Base-by-base conservation (phyloP, 768 basidiomycete species). In the Crassisporium funariophilum region DNA sequence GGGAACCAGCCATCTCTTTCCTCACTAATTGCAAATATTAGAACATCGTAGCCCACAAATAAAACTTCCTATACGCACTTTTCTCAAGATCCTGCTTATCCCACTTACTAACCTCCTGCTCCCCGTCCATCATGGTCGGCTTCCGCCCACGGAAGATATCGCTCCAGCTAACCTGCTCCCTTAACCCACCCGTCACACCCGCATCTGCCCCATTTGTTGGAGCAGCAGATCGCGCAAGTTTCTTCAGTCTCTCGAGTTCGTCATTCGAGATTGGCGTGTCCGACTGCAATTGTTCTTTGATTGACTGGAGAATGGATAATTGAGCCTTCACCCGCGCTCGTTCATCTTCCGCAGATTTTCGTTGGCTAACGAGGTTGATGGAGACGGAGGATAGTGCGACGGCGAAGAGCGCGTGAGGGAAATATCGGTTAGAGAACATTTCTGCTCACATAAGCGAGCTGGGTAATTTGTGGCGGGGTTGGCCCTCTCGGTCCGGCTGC, bases 371-470 rank as follows among this genome's bases (percentile, higher is more conserved):
- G 20, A 86, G 69, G 64, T 89, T 85, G 46, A 86, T 81, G 21
- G 84, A 80, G 49, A 87, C 62, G 17, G 86, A 86, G 37, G 78
- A 81, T 55, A 86, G 70, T 7, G 83, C 84, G 36, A 83, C 67
- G 23, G 84, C 79, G 62, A 80, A 88, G 52, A 87, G 42, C 43
- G 84, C 68, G 55, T 88, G 84, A 21, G 82, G 83, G 47, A 84
- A 59, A 66, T 86, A 87, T 5, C 62, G 55, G 41, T 56, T 62
- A 24, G 50, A 56, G 43, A 63, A 38, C 60, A 65, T n/a, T n/a
- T n/a, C n/a, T n/a, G n/a, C n/a, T n/a, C n/a, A n/a, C n/a, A n/a
- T n/a, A n/a, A n/a, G n/a, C n/a, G n/a, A n/a, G n/a, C n/a, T n/a
- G n/a, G n/a, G n/a, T n/a, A n/a, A n/a, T n/a, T n/a, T n/a, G n/a